A percentile compares a stretch with the other conserved stretches of the same genome.
These are phyloP conservation scores for Fonsecaea monophora DNA, from an alignment of 2,329 filamentous ascomycete genomes.

Conservation along the genomic window DNA sequence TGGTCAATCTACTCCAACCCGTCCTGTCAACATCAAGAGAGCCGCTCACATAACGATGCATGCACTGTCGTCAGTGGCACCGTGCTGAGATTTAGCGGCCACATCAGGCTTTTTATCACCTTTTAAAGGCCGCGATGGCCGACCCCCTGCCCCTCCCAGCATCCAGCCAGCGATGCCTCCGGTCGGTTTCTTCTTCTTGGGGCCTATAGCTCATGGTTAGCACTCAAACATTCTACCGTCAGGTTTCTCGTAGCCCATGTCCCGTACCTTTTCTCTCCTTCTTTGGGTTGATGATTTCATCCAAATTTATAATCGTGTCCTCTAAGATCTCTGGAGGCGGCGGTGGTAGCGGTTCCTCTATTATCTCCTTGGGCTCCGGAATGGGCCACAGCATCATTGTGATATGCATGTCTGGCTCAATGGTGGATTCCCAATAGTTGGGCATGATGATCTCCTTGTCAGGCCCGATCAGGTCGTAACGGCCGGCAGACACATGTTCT, in stretches of 20 bases:
- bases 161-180: conserved; percentile 53
- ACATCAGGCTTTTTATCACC: conserved; percentile 55
- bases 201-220: conserved; percentile 14
- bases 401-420: conserved; percentile 77
- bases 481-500: conserved; percentile 76
- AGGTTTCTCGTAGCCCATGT: background rate
- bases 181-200: conserved; percentile 39
- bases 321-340: conserved; percentile 28
- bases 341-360: conserved; percentile 22
- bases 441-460: conserved; percentile 83
- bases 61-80: conserved; percentile 38
- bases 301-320: conserved; percentile 36
- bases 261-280: conserved; percentile 37
- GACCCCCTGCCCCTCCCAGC: conserved; percentile 44
- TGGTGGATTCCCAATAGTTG: conserved; percentile 78
- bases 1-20: conserved; percentile 23
- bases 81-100: conserved; percentile 43
- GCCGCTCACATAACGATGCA: conserved; percentile 45
- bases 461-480: conserved; percentile 80
- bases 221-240: background rate
- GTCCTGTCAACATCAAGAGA: conserved; percentile 20
- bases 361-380: conserved; percentile 53
- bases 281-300: conserved; percentile 27
- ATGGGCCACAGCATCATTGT: conserved; percentile 73
- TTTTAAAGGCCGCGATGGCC: conserved; percentile 50